Evolutionary conservation across 2,329 filamentous ascomycete genomes (phyloP).

Genomic region (Calonectria crousiana): DNA sequence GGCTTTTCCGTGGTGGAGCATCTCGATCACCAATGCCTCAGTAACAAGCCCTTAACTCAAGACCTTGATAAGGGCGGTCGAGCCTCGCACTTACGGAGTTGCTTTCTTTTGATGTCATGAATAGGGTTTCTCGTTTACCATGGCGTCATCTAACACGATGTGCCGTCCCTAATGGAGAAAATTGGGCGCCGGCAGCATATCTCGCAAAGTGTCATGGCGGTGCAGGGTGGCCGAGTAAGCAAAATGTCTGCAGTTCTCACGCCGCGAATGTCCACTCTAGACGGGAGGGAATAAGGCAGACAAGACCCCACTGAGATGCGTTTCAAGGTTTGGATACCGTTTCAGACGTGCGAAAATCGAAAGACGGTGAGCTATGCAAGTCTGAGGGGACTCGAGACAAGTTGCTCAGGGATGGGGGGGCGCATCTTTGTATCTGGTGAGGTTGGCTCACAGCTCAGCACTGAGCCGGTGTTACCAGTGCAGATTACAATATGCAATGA

Average conservation of each 20-base stretch:
- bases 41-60: neutral
- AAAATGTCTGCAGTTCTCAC: neutral
- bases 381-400: constrained; percentile 2
- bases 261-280: neutral
- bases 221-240: neutral
- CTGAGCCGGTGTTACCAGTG: neutral
- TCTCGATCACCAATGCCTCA: neutral
- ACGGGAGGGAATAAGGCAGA: neutral
- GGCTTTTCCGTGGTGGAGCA: neutral
- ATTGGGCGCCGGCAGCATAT: neutral
- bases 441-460: neutral
- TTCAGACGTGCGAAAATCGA: neutral
- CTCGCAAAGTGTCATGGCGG: neutral
- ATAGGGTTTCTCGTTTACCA: neutral
- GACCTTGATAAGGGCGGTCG: neutral
- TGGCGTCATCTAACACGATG: neutral
- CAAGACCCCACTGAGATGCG: neutral
- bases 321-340: constrained; percentile 1
- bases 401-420: neutral
- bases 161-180: neutral
- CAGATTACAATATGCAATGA: neutral
- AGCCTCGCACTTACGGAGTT: neutral
- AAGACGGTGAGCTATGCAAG: constrained; percentile 8
- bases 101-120: neutral
- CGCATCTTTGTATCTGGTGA: neutral